Evolutionary conservation across 108 stramenopile genomes (phyloP).

Genomic region (Aurantiochytrium sp.): DNA sequence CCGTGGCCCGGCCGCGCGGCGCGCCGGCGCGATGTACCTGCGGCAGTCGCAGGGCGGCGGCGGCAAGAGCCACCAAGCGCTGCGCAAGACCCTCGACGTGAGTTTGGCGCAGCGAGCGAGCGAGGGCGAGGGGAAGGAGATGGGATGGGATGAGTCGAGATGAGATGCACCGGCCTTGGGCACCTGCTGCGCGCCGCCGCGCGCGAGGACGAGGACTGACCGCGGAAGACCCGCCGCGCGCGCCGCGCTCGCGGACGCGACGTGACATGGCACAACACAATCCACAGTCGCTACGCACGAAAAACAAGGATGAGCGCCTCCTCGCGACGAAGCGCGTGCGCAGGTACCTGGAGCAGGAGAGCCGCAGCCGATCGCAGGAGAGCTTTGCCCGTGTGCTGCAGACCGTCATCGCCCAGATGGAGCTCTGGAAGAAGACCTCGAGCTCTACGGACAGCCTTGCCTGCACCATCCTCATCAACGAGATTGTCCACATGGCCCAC

Average conservation of each 20-base stretch:
- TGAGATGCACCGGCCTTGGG: not conserved
- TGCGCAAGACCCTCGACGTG: not conserved
- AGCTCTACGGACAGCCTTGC: not conserved
- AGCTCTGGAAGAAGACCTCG: not conserved
- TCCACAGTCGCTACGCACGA: not conserved
- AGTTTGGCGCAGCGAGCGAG: not conserved
- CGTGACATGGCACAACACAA: not conserved
- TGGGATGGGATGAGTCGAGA: not conserved
- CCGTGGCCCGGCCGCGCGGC: too few relatives aligned
- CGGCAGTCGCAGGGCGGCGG: not conserved
- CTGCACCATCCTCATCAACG: not conserved
- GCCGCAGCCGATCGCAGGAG: not conserved
- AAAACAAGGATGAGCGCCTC: conserved; percentile 1
- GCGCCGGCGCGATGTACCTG: too few relatives aligned
- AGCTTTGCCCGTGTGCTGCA: not conserved
- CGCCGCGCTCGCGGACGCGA: not conserved
- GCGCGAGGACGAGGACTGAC: too few relatives aligned
- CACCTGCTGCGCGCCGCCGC: not conserved
- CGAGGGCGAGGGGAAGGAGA: not conserved
- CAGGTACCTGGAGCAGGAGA: conserved; percentile 8
- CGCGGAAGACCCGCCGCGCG: too few relatives aligned
- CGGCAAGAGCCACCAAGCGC: not conserved
- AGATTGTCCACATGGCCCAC: not conserved
- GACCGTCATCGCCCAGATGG: not conserved
- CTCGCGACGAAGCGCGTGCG: not conserved